Base-by-base conservation (phyloP, 2,329 filamentous ascomycete species). In the Ceratocystis cubensis region DNA sequence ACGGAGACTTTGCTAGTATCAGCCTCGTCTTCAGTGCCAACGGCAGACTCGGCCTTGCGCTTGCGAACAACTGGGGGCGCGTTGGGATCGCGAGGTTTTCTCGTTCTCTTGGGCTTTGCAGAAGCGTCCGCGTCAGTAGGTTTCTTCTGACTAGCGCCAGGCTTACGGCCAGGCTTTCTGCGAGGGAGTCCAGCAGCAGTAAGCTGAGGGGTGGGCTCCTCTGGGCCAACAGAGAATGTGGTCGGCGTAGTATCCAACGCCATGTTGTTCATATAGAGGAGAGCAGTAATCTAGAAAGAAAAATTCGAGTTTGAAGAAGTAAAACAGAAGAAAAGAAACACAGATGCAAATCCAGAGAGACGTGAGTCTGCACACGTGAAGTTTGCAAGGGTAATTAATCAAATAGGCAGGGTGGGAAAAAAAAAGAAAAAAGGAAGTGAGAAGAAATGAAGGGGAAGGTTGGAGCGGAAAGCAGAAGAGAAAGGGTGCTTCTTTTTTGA, bases 131-230 rank as follows among this genome's bases (percentile, higher is more conserved):
- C 74, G 64, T 75, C 75, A 61, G 75, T 76, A 67, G 76, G 74
- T 73, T 77, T 78, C 67, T 75, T 74, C 71, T 80, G 81, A 62
- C 80, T 74, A 65, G 76, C 80, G 72, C 80, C 88, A 71, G 84
- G 83, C 72, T 87, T 87, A 63, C 84, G 81, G 25, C 84, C 84
- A 22, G 84, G 83, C 75, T 87, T 87, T 75, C 85, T 85, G 3
- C 84, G 76, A 0, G 83, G 82, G 5, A 83, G 72, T 10, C 83
- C 83, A 64, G 82, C 82, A 30, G 82, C 82, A 0, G 82, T 85
- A 64, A 85, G 74, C 69, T 77, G 79, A 33, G 81, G 78, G 70
- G 74, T 74, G 71, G 76, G 70, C 69, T 78, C 73, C 69, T 79
- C 73, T 67, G 75, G 71, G 67, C 74, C 71, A 65, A 74, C 48